A percentile compares a stretch with the other conserved stretches of the same genome.
These are phyloP conservation scores for Scedosporium dehoogii DNA, from an alignment of 2,329 filamentous ascomycete genomes.

Conservation along the genomic window DNA sequence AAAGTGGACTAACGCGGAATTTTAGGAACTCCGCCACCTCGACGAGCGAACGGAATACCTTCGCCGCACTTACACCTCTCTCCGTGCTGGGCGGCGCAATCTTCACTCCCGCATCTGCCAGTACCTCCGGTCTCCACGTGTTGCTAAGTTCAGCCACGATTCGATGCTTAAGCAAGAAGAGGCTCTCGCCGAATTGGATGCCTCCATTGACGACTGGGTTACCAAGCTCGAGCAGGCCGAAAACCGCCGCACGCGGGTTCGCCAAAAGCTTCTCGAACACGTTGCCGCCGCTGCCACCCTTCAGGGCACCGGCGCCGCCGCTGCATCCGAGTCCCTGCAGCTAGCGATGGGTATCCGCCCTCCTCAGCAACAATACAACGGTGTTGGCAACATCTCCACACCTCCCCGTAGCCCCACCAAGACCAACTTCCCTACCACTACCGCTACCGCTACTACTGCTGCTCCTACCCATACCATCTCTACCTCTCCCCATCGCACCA, in stretches of 20 bases:
- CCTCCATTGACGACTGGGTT: conserved; percentile 73
- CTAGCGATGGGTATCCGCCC: conserved; percentile 29
- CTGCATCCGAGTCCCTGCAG: conserved; percentile 30
- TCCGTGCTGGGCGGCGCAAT: conserved; percentile 66
- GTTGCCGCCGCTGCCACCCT: conserved; percentile 61
- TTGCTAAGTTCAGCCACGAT: conserved; percentile 63
- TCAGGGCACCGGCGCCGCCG: conserved; percentile 17
- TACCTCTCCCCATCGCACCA: conserved; percentile 40
- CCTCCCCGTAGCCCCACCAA: conserved; percentile 52
- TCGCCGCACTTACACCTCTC: conserved; percentile 63
- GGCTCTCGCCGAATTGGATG: conserved; percentile 64
- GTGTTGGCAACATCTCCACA: conserved; percentile 36
- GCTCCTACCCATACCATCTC: conserved; percentile 14
- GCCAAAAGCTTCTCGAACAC: conserved; percentile 74
- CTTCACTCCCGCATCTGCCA: conserved; percentile 69
- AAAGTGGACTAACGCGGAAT: conserved; percentile 7
- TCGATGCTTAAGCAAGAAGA: conserved; percentile 73
- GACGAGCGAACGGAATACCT: conserved; percentile 73
- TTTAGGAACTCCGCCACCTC: conserved; percentile 61
- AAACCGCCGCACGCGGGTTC: conserved; percentile 63
- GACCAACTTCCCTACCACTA: conserved; percentile 19
- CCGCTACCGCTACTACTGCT: conserved; percentile 19
- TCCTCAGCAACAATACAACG: conserved; percentile 16
- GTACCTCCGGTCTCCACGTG: conserved; percentile 61
- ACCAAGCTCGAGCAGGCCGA: conserved; percentile 72